Conservation (phyloP, 1,284 basidiomycete genomes). For the Pseudozyma thailandica region DNA sequence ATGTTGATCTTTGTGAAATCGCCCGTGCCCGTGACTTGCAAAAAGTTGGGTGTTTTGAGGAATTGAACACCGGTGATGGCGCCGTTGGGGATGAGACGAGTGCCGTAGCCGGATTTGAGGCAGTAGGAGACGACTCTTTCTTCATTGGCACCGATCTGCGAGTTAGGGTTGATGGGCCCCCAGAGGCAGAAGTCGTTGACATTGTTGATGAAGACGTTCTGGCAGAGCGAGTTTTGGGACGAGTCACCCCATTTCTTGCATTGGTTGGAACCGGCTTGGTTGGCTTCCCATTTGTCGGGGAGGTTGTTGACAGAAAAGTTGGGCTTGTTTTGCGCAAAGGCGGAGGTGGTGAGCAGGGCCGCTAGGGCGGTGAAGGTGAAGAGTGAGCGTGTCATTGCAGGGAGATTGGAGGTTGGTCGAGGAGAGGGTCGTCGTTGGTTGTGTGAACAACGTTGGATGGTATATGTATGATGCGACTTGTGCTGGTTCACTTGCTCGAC, state of each 20-base stretch:
- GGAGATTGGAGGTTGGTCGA: too few relatives aligned
- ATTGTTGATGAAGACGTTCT: slow-evolving; percentile 65
- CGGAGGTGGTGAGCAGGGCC: slow-evolving; percentile 10
- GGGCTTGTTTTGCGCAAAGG: slow-evolving; percentile 40
- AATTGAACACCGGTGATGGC: slow-evolving; percentile 79
- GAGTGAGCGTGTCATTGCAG: slow-evolving; percentile 24
- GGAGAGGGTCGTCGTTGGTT: too few relatives aligned
- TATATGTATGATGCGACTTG: slow-evolving; percentile 2
- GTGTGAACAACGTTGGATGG: too few relatives aligned
- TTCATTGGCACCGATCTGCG: slow-evolving; percentile 67
- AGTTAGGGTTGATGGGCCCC: slow-evolving; percentile 45
- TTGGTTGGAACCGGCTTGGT: slow-evolving; percentile 60
- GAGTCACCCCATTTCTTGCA: slow-evolving; percentile 57
- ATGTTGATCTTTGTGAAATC: slow-evolving; percentile 74
- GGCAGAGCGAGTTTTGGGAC: slow-evolving; percentile 49
- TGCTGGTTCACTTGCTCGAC: too few relatives aligned
- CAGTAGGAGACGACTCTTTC: slow-evolving; percentile 79
- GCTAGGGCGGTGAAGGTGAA: slow-evolving; percentile 11
- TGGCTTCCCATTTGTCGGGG: slow-evolving; percentile 61
- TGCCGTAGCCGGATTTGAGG: slow-evolving; percentile 70
- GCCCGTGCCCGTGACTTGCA: slow-evolving; percentile 76
- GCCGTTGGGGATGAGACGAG: slow-evolving; percentile 80
- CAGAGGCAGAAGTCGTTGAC: slow-evolving; percentile 63
- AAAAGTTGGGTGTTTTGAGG: slow-evolving; percentile 75
- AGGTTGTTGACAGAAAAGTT: slow-evolving; percentile 50